These are phyloP conservation scores for Trichophyton equinum DNA, from an alignment of 2,329 filamentous ascomycete genomes.

Conservation along the genomic window DNA sequence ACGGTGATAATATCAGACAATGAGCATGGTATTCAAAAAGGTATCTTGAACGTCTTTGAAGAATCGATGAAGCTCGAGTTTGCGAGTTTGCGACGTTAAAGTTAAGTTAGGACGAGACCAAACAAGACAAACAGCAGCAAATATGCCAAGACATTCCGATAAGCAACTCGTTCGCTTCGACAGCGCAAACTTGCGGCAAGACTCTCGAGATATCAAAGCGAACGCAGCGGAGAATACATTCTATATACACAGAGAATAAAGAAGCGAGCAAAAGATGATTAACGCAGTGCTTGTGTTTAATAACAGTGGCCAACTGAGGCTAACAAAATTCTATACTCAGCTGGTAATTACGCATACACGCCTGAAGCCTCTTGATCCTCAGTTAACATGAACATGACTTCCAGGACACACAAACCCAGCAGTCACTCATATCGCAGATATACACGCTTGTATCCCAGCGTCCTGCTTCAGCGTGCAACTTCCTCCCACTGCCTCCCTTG, in stretches of 20 bases:
- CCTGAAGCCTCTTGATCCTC: neutral
- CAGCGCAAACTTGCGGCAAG: neutral
- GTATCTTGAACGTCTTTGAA: neutral
- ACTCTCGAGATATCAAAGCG: neutral
- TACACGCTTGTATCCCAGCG: conserved; percentile 91
- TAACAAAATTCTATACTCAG: conserved; percentile 98
- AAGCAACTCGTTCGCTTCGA: neutral
- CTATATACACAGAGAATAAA: neutral
- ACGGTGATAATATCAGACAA: neutral
- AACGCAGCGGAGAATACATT: neutral
- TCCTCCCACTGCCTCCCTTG: conserved; percentile 66
- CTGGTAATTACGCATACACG: conserved; percentile 46
- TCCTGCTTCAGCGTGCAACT: conserved; percentile 88
- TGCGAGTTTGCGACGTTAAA: neutral
- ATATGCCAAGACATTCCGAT: neutral
- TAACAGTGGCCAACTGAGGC: conserved; percentile 86
- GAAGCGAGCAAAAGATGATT: conserved; percentile 54
- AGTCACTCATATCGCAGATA: conserved; percentile 92
- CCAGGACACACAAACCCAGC: conserved; percentile 93
- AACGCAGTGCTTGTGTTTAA: conserved; percentile 99
- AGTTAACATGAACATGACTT: neutral
- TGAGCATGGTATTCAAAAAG: neutral
- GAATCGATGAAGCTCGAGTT: neutral
- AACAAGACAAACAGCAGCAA: neutral
- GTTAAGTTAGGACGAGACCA: neutral